These are phyloP conservation scores for Excoecaria cochinchinensis DNA, from an alignment of 345 rosid genomes.

Conservation along the genomic window DNA sequence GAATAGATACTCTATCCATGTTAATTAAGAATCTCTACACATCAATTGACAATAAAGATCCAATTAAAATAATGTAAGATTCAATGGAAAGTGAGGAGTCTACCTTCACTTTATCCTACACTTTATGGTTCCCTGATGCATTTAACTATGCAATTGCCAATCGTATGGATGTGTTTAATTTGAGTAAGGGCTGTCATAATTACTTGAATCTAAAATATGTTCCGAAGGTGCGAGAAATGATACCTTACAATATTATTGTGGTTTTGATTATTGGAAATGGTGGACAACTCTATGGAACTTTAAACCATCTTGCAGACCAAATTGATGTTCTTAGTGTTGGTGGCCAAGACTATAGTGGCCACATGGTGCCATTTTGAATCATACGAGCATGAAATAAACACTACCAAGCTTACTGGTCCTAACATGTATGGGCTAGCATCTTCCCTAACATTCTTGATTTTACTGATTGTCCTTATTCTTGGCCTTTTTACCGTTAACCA, in stretches of 20 bases:
- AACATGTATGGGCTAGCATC: conserved; percentile 93
- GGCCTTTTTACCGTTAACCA: conserved; percentile 98
- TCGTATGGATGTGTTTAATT: conserved; percentile 83
- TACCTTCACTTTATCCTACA: no score
- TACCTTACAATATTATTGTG: conserved; percentile 95
- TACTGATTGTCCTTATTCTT: conserved; percentile 88
- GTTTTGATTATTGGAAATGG: conserved; percentile 99
- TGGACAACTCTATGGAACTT: conserved; percentile 94
- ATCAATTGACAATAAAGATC: no score
- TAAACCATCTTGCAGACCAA: conserved; percentile 98
- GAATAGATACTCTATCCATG: no score
- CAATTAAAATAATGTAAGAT: no score
- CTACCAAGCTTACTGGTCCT: conserved; percentile 93
- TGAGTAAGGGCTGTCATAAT: conserved; percentile 99
- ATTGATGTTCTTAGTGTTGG: conserved; percentile 98
- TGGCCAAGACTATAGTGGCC: conserved; percentile 92
- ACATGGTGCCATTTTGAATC: conserved; percentile 96
- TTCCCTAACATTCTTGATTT: conserved; percentile 86
- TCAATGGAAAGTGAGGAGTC: no score
- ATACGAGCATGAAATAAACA: conserved; percentile 99
- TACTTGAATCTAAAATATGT: conserved; percentile 95
- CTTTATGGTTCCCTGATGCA: conserved; percentile 99
- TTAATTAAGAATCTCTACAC: no score
- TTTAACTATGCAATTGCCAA: conserved; percentile 96
- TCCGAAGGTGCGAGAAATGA: conserved; percentile 99